Base-by-base conservation (phyloP, 257 asterid genomes). In the Jasminum sambac region DNA sequence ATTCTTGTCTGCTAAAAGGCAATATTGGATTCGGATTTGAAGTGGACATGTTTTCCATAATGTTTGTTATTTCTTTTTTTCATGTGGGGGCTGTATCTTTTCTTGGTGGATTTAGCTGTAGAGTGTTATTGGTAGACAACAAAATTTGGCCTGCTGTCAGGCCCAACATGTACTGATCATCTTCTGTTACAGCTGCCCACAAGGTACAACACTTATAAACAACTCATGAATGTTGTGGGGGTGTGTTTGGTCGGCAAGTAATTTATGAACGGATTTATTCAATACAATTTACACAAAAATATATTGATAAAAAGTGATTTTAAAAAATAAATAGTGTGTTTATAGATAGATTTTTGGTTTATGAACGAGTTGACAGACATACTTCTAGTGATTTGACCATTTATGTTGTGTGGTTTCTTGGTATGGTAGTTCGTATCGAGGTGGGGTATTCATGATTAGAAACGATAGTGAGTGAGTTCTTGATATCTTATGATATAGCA, bases 1-100 rank as follows among this genome's bases (percentile, higher is more conserved):
- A 81, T 67, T 87, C 84, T 80, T 89, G 96, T 89, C 96, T 80
- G 86, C 78, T 78, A 78, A 80, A 86, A 81, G 84, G 86, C 82
- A 79, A 79, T 79, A 84, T 83, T 77, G 87, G 92, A 87, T 85
- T 88, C 83, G 77, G 86, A 84, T 83, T 81, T 83, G 86, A 69
- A 58, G 42, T 72, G 71, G 78, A 83, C 87, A 75, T 68, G 72
- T 65, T 78, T 74, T 79, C 76, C 77, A 40, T 80, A 12, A 81
- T 79, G 81, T 74, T 61, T 60, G 12, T 40, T 40, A 6, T 40
- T 66, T 58, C 70, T 38, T 43, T 63, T 63, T 26, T 73, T 21
- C 58, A 48, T 24, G 59, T 40, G 37, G 62, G 62, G 42, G 23
- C 36, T 37, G 30, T 24, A n/a, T 14, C 36, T 43, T 43, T 19